These are phyloP conservation scores for Arabidopsis lyrata DNA, from an alignment of 441 rosid genomes.

Conservation along the genomic window DNA sequence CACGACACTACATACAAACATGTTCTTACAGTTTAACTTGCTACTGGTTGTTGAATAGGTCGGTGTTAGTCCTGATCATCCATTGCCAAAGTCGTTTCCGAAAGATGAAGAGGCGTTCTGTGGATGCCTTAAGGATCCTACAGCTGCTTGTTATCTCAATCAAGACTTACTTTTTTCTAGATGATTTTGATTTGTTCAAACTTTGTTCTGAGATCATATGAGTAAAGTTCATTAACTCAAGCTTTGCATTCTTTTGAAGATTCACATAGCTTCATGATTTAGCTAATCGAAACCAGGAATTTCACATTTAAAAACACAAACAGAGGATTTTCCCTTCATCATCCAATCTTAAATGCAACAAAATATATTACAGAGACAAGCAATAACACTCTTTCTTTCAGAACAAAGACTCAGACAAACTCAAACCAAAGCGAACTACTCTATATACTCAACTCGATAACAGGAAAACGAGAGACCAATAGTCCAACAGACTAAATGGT, in stretches of 20 bases:
- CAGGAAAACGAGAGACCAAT: not conserved
- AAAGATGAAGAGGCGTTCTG: slow-evolving; percentile 80
- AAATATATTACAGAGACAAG: slow-evolving; percentile 17
- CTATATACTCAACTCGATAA: not conserved
- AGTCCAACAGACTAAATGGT: slow-evolving; percentile 5
- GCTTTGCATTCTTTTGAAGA: slow-evolving; percentile 4
- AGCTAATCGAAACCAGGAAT: not conserved
- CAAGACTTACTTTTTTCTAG: slow-evolving; percentile 69
- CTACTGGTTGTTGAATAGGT: slow-evolving; percentile 53
- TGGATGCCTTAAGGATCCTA: slow-evolving; percentile 77
- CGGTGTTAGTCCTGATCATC: slow-evolving; percentile 90
- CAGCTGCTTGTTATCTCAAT: slow-evolving; percentile 71
- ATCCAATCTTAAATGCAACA: slow-evolving; percentile 8
- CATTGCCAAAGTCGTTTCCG: slow-evolving; percentile 79
- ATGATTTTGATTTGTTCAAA: slow-evolving; percentile 46
- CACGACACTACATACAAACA: not conserved
- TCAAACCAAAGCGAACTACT: slow-evolving; percentile 6
- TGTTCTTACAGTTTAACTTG: not conserved
- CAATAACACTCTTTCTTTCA: slow-evolving; percentile 17
- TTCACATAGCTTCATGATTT: slow-evolving; percentile 11
- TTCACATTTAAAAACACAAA: not conserved
- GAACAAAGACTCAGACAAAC: slow-evolving; percentile 17
- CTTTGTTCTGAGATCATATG: not conserved
- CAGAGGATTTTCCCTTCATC: not conserved
- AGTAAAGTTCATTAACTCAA: slow-evolving; percentile 12